Percentiles rank a stretch among this genome's conserved stretches.
Conservation (phyloP, 306 rosid species). For the Parietaria judaica region DNA sequence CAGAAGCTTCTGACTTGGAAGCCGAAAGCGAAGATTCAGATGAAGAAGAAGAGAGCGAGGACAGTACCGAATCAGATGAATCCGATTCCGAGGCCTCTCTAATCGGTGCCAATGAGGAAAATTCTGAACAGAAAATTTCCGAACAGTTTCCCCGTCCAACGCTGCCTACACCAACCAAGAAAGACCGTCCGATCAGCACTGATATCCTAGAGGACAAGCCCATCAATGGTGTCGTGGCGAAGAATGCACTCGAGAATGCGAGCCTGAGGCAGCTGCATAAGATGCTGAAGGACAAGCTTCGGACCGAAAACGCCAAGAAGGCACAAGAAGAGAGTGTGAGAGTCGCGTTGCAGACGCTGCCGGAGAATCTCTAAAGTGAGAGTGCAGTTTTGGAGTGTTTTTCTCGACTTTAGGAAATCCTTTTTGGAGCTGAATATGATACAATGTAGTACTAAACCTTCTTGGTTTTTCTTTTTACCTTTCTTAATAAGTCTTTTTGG, state of each 20-base stretch:
- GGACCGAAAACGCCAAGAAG: conserved; percentile 5
- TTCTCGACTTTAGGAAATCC: not conserved
- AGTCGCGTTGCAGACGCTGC: conserved; percentile 59
- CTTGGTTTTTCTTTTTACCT: not conserved
- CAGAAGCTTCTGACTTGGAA: conserved; percentile 3
- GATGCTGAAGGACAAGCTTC: conserved; percentile 24
- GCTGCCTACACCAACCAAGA: conserved; percentile 16
- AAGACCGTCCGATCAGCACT: not conserved
- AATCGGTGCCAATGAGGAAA: not conserved
- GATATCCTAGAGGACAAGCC: conserved; percentile 11
- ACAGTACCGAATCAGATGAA: not conserved
- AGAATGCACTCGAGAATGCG: not conserved
- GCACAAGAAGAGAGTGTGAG: conserved; percentile 37
- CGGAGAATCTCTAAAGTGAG: conserved; percentile 24
- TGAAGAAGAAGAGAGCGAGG: not conserved
- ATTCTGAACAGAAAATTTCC: conserved; percentile 6
- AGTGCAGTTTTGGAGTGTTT: not conserved
- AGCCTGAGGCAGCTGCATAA: conserved; percentile 52
- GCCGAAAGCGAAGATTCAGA: not conserved
- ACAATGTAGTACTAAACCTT: not conserved
- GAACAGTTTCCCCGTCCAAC: conserved; percentile 41
- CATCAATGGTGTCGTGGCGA: not conserved
- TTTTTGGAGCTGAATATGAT: not conserved
- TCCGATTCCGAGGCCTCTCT: not conserved
- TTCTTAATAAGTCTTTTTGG: not conserved